These are phyloP conservation scores for Amanita exitialis DNA, from an alignment of 768 basidiomycete species.

Conservation along the genomic window DNA sequence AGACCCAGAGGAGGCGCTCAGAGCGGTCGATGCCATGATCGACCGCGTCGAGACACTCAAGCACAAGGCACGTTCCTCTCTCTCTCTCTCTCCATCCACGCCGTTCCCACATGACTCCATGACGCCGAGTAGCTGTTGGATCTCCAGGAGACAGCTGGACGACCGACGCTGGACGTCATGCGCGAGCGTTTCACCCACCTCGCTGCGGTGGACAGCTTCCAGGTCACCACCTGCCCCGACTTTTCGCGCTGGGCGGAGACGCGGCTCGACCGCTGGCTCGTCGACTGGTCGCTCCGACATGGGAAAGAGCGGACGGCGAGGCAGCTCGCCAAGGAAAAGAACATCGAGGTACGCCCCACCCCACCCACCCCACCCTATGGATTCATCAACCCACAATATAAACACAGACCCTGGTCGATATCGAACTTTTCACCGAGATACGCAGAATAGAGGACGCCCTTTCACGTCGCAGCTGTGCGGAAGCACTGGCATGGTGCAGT, in stretches of 20 bases:
- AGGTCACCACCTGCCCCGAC: slow-evolving; percentile 39
- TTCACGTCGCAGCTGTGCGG: slow-evolving; percentile 63
- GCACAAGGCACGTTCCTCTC: slow-evolving; percentile 58
- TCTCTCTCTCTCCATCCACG: background rate
- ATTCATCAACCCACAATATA: background rate
- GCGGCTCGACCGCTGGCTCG: slow-evolving; percentile 79
- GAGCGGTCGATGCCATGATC: slow-evolving; percentile 69
- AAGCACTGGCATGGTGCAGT: slow-evolving; percentile 91
- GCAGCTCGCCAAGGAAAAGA: slow-evolving; percentile 63
- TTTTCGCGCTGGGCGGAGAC: slow-evolving; percentile 73
- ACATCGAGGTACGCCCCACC: slow-evolving; percentile 52
- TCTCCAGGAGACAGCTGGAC: slow-evolving; percentile 35
- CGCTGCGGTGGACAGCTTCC: slow-evolving; percentile 48
- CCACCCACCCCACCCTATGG: too few relatives aligned
- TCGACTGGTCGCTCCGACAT: slow-evolving; percentile 83
- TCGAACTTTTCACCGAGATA: slow-evolving; percentile 87
- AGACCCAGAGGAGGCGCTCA: slow-evolving; percentile 37
- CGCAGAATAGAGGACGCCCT: slow-evolving; percentile 79
- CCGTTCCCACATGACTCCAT: background rate
- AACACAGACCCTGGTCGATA: slow-evolving; percentile 72
- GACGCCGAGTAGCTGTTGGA: slow-evolving; percentile 29
- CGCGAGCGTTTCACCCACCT: slow-evolving; percentile 68
- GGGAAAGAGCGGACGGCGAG: slow-evolving; percentile 73
- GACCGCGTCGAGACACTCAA: slow-evolving; percentile 70
- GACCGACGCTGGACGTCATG: slow-evolving; percentile 63